These are phyloP conservation scores for Peniophora sp. DNA, from an alignment of 1,284 basidiomycete genomes.

Conservation along the genomic window DNA sequence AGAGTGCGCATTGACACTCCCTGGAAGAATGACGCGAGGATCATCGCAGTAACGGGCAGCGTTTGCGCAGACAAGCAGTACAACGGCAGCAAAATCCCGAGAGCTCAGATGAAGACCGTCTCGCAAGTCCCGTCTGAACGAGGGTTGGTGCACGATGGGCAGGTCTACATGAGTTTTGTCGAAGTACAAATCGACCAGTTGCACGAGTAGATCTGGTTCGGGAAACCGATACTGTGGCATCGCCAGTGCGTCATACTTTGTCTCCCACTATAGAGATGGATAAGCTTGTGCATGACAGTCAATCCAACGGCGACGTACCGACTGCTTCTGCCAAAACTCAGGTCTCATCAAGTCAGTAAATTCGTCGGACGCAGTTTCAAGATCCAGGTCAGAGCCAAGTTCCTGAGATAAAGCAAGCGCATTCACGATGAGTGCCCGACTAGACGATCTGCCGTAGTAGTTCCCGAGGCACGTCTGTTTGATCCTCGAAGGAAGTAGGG, in stretches of 20 bases:
- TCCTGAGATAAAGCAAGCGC: constrained; percentile 31
- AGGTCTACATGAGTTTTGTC: constrained; percentile 46
- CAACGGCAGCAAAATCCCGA: constrained; percentile 54
- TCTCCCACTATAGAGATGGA: constrained; percentile 14
- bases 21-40: constrained; percentile 49
- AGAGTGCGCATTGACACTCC: constrained; percentile 35
- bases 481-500: constrained; percentile 13
- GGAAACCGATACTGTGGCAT: constrained; percentile 38
- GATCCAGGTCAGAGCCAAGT: constrained; percentile 8
- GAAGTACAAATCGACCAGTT: constrained; percentile 68
- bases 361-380: neutral
- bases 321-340: neutral
- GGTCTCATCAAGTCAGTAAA: neutral
- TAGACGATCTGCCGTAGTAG: constrained; percentile 44
- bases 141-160: constrained; percentile 72
- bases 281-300: neutral
- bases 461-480: constrained; percentile 19
- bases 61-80: constrained; percentile 69
- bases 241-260: constrained; percentile 15
- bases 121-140: constrained; percentile 54
- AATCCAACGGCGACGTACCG: neutral
- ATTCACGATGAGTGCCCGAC: constrained; percentile 37
- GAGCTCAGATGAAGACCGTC: constrained; percentile 51
- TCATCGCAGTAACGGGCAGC: constrained; percentile 65
- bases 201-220: constrained; percentile 46